phyloP scores from a whole-genome alignment of 768 basidiomycete genomes.

The Calocera cornea region DNA sequence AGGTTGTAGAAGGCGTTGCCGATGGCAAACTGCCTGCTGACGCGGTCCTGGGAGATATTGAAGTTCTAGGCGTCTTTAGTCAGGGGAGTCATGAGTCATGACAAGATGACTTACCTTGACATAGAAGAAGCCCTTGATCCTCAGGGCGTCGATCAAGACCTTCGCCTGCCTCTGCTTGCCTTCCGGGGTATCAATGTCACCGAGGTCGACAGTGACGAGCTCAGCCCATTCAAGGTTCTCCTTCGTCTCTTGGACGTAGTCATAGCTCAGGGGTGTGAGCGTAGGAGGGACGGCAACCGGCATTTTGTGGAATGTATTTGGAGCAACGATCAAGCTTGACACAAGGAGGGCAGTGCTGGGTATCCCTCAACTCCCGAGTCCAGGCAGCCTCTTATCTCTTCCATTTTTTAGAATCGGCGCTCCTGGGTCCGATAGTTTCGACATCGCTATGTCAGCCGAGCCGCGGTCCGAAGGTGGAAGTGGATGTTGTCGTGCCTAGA shows the following conservation, averaged over 20 bases:
- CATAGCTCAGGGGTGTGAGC: background rate
- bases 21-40: conserved; percentile 25
- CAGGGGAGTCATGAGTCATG: conserved; percentile 13
- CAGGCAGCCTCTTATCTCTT: background rate
- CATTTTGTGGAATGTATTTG: background rate
- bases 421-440: background rate
- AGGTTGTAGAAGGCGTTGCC: conserved; percentile 28
- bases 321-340: background rate
- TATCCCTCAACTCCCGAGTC: background rate
- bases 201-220: conserved; percentile 17
- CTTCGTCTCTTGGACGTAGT: conserved; percentile 15
- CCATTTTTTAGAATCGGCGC: background rate
- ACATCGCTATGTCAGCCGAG: background rate
- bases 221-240: conserved; percentile 25
- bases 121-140: conserved; percentile 11
- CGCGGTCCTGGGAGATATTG: conserved; percentile 30
- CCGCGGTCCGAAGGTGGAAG: background rate
- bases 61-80: conserved; percentile 26
- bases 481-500: background rate
- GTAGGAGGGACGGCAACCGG: background rate
- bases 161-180: conserved; percentile 18
- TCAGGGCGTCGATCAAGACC: conserved; percentile 10
- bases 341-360: background rate
- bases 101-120: background rate
- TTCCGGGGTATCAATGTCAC: conserved; percentile 14